Conservation (phyloP, 192 early-diverging fungal genomes). For the Coemansia sp. region DNA sequence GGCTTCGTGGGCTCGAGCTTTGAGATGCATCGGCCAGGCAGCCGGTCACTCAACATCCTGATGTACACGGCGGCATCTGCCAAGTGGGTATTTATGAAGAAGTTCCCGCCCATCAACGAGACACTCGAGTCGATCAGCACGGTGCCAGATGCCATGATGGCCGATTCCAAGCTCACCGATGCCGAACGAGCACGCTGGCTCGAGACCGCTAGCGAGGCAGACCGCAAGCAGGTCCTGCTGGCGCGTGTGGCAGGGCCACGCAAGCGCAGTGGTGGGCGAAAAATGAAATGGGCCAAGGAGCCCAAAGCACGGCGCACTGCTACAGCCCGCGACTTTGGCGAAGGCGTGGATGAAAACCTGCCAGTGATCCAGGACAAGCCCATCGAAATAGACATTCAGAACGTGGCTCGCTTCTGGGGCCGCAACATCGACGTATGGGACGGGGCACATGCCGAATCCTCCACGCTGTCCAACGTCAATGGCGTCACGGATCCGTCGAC, state of each 20-base stretch:
- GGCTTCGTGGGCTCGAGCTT: constrained; percentile 69
- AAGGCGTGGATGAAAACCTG: constrained; percentile 31
- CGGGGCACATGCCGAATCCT: constrained; percentile 42
- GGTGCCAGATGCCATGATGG: constrained; percentile 50
- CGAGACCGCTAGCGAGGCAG: constrained; percentile 27
- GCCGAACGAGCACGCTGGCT: constrained; percentile 35
- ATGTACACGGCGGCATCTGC: constrained; percentile 62
- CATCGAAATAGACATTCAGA: constrained; percentile 71
- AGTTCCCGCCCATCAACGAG: constrained; percentile 62
- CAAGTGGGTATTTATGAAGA: constrained; percentile 62
- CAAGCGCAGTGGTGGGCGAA: constrained; percentile 38
- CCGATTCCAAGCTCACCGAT: constrained; percentile 42
- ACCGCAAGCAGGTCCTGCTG: constrained; percentile 39
- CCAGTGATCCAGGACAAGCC: constrained; percentile 59
- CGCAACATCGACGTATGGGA: constrained; percentile 71
- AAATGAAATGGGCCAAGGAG: constrained; percentile 42
- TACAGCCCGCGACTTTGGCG: constrained; percentile 43
- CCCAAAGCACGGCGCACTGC: constrained; percentile 34
- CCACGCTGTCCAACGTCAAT: constrained; percentile 42
- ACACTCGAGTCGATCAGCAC: constrained; percentile 59
- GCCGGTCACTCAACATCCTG: constrained; percentile 63
- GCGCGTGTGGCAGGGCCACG: constrained; percentile 35
- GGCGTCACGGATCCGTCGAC: constrained; percentile 55
- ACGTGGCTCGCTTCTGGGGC: constrained; percentile 71
- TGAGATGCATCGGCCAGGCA: constrained; percentile 64